These are phyloP conservation scores for Fusarium odoratissimum DNA, from an alignment of 2,329 filamentous ascomycete species.

Conservation along the genomic window DNA sequence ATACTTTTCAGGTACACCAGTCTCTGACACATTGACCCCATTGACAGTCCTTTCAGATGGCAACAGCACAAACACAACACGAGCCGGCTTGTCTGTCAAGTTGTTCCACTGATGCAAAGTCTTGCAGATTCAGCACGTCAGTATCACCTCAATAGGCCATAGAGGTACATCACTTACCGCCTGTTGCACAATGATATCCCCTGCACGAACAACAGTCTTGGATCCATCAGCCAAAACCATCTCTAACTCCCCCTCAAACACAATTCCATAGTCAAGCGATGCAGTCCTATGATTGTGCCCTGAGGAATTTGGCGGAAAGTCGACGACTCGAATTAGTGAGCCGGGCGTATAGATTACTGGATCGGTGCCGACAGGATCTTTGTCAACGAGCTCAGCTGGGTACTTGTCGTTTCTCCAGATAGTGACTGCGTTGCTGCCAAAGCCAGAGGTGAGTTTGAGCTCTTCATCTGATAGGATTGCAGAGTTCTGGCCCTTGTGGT, in stretches of 20 bases:
- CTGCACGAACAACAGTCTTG: not conserved
- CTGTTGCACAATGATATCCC: not conserved
- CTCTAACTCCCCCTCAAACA: not conserved
- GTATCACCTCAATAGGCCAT: rapidly evolving
- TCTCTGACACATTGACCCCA: not conserved
- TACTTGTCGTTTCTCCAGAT: not conserved
- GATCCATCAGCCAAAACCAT: not conserved
- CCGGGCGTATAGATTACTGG: not conserved
- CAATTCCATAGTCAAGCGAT: conserved; percentile 6
- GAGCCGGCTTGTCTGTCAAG: not conserved
- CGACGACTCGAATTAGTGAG: not conserved
- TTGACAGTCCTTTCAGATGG: not conserved
- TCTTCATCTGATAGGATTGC: not conserved
- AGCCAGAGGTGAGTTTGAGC: not conserved
- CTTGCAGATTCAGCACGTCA: not conserved
- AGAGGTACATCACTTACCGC: not conserved
- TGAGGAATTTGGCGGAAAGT: not conserved
- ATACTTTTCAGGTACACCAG: not conserved
- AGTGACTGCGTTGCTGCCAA: not conserved
- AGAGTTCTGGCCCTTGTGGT: not conserved
- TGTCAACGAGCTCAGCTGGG: not conserved
- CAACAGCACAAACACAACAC: not conserved
- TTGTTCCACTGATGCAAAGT: not conserved
- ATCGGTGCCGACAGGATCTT: not conserved
- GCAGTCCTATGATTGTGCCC: not conserved